Conservation (phyloP, 1,139 yeast genomes). For the Yamadazyma pseudoaaseri region DNA sequence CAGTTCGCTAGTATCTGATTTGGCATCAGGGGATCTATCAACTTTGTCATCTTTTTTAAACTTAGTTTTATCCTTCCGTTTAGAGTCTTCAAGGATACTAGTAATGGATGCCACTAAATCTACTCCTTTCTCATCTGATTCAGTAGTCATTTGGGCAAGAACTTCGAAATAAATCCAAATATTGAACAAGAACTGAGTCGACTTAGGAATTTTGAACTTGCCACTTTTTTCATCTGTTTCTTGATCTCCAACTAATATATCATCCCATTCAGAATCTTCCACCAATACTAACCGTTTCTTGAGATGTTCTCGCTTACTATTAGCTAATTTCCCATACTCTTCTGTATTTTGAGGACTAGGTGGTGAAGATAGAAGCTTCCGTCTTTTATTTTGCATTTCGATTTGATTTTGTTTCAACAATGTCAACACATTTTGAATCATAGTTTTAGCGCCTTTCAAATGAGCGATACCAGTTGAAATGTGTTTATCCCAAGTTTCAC, state of each 20-base stretch:
- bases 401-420: constrained; percentile 28
- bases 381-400: constrained; percentile 15
- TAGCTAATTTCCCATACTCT: constrained; percentile 15
- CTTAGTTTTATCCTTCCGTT: constrained; percentile 13
- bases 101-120: constrained; percentile 45
- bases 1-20: constrained; percentile 28
- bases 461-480: constrained; percentile 67
- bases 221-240: constrained; percentile 7
- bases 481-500: constrained; percentile 70
- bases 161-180: constrained; percentile 69
- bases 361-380: constrained; percentile 12
- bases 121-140: constrained; percentile 45
- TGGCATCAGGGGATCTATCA: constrained; percentile 21
- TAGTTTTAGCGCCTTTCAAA: constrained; percentile 62
- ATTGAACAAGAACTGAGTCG: constrained; percentile 56
- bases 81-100: constrained; percentile 20
- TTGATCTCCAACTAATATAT: constrained; percentile 20
- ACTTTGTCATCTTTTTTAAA: constrained; percentile 5
- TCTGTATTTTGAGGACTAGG: constrained; percentile 13
- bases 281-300: constrained; percentile 31
- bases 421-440: constrained; percentile 49
- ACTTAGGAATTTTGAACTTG: constrained; percentile 31
- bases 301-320: constrained; percentile 16
- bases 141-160: constrained; percentile 61
- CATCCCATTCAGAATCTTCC: constrained; percentile 35